Evolutionary conservation across 768 basidiomycete genomes (phyloP), one percentile per base, ranked within the genome.

Genomic region (Pleurotus giganteus): DNA sequence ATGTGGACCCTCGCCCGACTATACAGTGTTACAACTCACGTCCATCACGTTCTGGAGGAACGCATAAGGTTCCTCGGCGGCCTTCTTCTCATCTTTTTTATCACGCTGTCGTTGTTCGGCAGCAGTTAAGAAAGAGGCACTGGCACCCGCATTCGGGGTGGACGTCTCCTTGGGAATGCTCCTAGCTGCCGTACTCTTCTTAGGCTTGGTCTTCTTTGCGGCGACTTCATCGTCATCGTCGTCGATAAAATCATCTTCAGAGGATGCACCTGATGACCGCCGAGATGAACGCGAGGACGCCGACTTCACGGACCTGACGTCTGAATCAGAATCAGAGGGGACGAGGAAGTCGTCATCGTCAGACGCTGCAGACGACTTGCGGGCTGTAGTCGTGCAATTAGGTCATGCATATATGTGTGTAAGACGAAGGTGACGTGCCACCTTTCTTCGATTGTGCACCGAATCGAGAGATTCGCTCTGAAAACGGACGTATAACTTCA

Each of bases 81-180:
- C 77, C 66, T 91, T 87, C 74, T 96, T 95, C 54, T 88, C 86
- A 12, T 84, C 83, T 67, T 93, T 96, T 67, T 86, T 88, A 32
- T 83, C 81, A 63, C 85, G 81, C 44, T 83, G 79, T 4, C 88
- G 79, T 59, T 80, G 80, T 66, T 95, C 94, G 2, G 95, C 94
- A 5, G 85, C 86, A 13, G 94, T 96, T 54, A 94, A 74, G 71
- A 95, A 91, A 7, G 70, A 67, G 37, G 68, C 70, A 32, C 66
- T 65, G 23, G 71, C 60, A 54, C 65, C 60, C 36, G 51, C 59
- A 1, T 58, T 62, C 15, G 61, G 39, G 0, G 61, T 57, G 37
- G 60, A 53, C 26, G 62, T 53, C 34, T 65, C 63, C 23, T 67
- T 67, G 24, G 66, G 61, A 15, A 68, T 13, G 11, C 43, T 47